Base-by-base conservation (phyloP, 208 protist species). In the Leishmania tropica region DNA sequence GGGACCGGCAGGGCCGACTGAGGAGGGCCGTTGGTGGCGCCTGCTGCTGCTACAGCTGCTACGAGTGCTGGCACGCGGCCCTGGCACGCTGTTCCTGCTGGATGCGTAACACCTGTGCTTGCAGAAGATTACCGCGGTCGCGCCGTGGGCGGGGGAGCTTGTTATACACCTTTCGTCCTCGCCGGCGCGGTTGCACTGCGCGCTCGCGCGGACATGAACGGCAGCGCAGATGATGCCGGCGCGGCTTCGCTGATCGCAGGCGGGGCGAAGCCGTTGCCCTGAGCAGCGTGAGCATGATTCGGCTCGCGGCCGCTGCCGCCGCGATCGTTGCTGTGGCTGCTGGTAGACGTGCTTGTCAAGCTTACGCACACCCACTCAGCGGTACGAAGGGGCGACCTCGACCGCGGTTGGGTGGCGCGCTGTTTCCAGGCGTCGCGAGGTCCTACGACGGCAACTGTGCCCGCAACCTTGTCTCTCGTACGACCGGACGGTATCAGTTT, bases 301-400 rank as follows among this genome's bases (percentile, higher is more conserved):
- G 28, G 31, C 3, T 76, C 35, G 48, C 47, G 24, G 76, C 76
- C 47, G 60, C 13, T 47, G 21, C 1, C 54, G 7, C 58, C 53
- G n/a, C 47, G 56, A 35, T 75, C 6, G 53, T 31, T 37, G 76
- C 76, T 74, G 58, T 85, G 75, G 5, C 54, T 78, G 51, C 82
- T 85, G 28, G 81, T 80, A 28, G 81, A 80, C 11, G 81, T 73
- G 81, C 81, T 84, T 6, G 81, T 84, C 31, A 84, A 42, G 70
- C 81, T 84, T 31, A 72, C 70, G 58, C 5, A 42, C 0, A 8
- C 75, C 81, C 81, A 84, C 81, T 24, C 31, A 24, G 48, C 31
- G 7, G 73, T 28, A 31, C 51, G 47, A 35, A 5, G 19, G n/a
- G 31, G 48, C 31, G 73, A 45, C 73, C n/a, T 76, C 73, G 51